These are phyloP conservation scores for Phlebiopsis flavidoalba DNA, from an alignment of 768 basidiomycete species.

Conservation along the genomic window DNA sequence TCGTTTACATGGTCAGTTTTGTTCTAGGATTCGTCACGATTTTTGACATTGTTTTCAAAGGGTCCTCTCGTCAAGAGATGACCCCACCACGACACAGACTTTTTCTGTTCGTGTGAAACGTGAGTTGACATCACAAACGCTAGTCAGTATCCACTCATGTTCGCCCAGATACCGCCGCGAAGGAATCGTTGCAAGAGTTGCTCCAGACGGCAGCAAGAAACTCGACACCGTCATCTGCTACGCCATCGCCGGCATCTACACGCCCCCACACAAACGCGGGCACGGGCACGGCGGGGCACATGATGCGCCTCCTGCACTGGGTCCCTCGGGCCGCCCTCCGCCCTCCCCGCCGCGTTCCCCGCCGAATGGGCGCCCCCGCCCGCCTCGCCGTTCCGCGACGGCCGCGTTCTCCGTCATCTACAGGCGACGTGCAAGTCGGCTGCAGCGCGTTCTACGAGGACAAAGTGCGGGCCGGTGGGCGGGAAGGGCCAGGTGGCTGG, in stretches of 20 bases:
- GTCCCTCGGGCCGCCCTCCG: conserved; percentile 34
- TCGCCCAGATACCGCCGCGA: conserved; percentile 29
- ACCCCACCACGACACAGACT: conserved; percentile 48
- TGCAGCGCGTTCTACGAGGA: conserved; percentile 40
- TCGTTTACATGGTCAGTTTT: conserved; percentile 45
- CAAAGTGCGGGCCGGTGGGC: conserved; percentile 27
- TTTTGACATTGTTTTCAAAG: conserved; percentile 24
- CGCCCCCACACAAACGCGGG: conserved; percentile 40
- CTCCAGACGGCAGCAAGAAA: neutral
- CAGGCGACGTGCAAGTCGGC: conserved; percentile 36
- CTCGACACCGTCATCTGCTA: conserved; percentile 34
- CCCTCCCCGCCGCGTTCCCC: conserved; percentile 29
- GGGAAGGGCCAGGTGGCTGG: conserved; percentile 38
- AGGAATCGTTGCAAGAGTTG: conserved; percentile 23
- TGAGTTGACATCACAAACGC: conserved; percentile 25
- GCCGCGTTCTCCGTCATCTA: conserved; percentile 44
- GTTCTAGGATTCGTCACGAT: neutral
- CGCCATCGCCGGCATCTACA: conserved; percentile 53
- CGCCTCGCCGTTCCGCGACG: conserved; percentile 28
- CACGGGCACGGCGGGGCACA: conserved; percentile 54
- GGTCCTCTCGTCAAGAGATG: conserved; percentile 50
- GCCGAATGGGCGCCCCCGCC: conserved; percentile 40
- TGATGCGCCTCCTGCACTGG: conserved; percentile 64
- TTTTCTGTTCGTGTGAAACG: conserved; percentile 64
- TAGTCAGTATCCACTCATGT: neutral